phyloP scores from a whole-genome alignment of 2,329 filamentous ascomycete species.

The Diplodia scrobiculata region DNA sequence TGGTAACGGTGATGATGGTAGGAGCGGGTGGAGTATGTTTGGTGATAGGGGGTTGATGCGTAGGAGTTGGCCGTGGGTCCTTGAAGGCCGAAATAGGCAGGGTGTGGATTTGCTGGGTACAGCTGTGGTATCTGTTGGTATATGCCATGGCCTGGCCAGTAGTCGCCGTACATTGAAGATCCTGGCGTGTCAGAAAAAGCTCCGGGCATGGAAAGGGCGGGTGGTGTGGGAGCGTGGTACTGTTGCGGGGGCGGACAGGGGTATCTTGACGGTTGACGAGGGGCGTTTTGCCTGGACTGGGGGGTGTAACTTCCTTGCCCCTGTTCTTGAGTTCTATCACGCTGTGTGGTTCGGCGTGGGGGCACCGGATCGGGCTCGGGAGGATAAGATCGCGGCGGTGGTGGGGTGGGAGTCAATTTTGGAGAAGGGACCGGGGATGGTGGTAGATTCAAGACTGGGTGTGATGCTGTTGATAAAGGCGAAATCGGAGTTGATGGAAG shows the following conservation, averaged over 20 bases:
- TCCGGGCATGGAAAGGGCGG: background rate
- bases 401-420: background rate
- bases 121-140: background rate
- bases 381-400: background rate
- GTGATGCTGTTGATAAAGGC: background rate
- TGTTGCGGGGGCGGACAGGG: background rate
- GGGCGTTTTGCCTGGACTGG: background rate
- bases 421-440: background rate
- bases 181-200: background rate
- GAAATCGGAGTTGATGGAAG: background rate
- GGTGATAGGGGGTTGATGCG: background rate
- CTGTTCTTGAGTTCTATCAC: background rate
- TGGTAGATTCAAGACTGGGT: background rate
- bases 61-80: background rate
- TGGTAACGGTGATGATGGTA: background rate
- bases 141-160: background rate
- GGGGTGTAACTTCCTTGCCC: background rate
- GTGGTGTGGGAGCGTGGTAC: background rate
- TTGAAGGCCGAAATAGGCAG: background rate
- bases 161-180: background rate
- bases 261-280: background rate
- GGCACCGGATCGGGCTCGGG: background rate
- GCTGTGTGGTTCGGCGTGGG: background rate
- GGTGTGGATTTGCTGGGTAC: background rate
- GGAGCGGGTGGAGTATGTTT: background rate